Evolutionary conservation across 2,329 filamentous ascomycete species (phyloP).

Genomic region (Nannizziopsis barbatae): DNA sequence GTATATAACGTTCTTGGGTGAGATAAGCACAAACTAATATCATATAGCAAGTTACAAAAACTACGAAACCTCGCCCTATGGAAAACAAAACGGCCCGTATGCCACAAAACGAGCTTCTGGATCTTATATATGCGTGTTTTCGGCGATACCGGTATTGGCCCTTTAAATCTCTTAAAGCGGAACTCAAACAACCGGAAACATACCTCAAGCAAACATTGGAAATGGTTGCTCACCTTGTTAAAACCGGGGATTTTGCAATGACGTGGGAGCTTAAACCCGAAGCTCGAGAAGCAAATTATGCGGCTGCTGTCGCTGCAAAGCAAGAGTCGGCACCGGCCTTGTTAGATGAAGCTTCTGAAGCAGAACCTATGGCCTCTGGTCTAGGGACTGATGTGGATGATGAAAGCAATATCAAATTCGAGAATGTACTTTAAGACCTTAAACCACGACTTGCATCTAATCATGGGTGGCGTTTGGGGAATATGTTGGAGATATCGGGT

Average conservation of each 20-base stretch:
- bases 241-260: conserved; percentile 73
- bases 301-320: conserved; percentile 35
- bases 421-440: conserved; percentile 50
- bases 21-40: conserved; percentile 4
- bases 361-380: conserved; percentile 36
- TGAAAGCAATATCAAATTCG: conserved; percentile 63
- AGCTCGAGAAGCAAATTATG: conserved; percentile 47
- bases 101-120: conserved; percentile 74
- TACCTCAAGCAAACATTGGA: conserved; percentile 79
- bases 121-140: conserved; percentile 75
- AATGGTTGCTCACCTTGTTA: conserved; percentile 69
- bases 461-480: background rate
- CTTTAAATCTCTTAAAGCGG: conserved; percentile 71
- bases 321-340: conserved; percentile 41
- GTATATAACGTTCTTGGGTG: conserved; percentile 3
- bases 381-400: conserved; percentile 52
- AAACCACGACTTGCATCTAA: too few species aligned
- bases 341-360: conserved; percentile 43
- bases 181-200: conserved; percentile 78
- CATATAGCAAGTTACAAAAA: conserved; percentile 39
- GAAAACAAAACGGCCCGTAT: conserved; percentile 85
- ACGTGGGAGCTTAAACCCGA: conserved; percentile 71
- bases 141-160: conserved; percentile 81
- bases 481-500: background rate
- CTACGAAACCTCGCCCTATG: conserved; percentile 44